Conservation (phyloP, 202 grass and related monocot genomes). For the Zoysia matrella region DNA sequence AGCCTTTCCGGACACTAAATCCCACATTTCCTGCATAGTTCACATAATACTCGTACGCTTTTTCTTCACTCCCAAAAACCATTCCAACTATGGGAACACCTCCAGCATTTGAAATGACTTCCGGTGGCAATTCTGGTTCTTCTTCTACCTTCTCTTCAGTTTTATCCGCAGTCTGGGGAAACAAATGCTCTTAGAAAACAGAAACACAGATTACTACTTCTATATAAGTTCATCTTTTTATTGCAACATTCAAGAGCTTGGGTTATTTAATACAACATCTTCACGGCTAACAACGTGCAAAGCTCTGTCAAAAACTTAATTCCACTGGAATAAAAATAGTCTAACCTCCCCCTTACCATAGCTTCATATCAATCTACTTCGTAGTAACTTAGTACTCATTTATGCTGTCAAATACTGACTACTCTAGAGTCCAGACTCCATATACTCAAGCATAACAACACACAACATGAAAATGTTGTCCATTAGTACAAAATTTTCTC, state of each 20-base stretch:
- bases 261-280: background rate
- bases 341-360: background rate
- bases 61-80: conserved; percentile 87
- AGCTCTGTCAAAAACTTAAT: background rate
- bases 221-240: conserved; percentile 1
- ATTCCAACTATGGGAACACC: conserved; percentile 92
- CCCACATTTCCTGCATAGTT: conserved; percentile 82
- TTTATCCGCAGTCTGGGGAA: conserved; percentile 63
- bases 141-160: conserved; percentile 63
- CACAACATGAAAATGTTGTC: background rate
- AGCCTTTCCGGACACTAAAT: conserved; percentile 84
- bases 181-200: conserved; percentile 13
- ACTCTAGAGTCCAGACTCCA: background rate
- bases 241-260: background rate
- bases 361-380: conserved; percentile 5
- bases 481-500: background rate
- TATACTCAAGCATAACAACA: background rate
- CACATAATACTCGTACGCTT: conserved; percentile 82
- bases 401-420: background rate
- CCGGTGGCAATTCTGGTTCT: conserved; percentile 66
- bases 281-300: background rate
- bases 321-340: background rate
- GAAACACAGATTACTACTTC: conserved; percentile 5
- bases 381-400: background rate
- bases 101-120: conserved; percentile 68